Conservation (phyloP, 2,329 filamentous ascomycete genomes). For the Pestalotiopsis sp. region DNA sequence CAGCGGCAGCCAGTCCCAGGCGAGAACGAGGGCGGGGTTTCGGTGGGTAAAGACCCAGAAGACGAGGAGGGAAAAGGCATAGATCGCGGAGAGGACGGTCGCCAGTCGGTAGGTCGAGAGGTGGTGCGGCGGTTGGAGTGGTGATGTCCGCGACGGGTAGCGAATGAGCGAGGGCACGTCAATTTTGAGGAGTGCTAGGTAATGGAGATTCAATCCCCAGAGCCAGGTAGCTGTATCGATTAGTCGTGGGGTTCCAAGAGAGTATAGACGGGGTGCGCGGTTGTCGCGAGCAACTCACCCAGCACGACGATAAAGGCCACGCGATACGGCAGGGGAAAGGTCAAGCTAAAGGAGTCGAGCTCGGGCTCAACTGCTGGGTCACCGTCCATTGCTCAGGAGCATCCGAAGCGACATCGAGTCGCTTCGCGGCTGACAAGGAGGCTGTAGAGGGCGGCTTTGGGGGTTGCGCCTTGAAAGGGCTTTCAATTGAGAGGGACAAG, state of each 20-base stretch:
- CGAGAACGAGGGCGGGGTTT: conserved; percentile 68
- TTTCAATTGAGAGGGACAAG: neutral
- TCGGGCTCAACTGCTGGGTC: conserved; percentile 70
- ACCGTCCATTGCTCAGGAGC: conserved; percentile 62
- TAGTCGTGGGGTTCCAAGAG: conserved; percentile 12
- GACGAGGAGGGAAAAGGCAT: conserved; percentile 70
- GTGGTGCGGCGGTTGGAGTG: conserved; percentile 74
- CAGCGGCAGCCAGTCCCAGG: conserved; percentile 85
- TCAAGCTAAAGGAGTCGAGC: conserved; percentile 84
- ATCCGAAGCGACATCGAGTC: conserved; percentile 21
- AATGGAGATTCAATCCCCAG: conserved; percentile 91
- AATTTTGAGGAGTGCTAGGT: conserved; percentile 78
- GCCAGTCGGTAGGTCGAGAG: conserved; percentile 86
- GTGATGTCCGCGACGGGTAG: conserved; percentile 76
- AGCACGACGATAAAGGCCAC: conserved; percentile 84
- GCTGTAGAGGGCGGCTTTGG: neutral
- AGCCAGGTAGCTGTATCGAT: conserved; percentile 78
- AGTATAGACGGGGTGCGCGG: neutral
- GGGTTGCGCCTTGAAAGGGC: neutral
- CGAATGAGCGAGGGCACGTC: conserved; percentile 85
- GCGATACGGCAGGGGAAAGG: conserved; percentile 87
- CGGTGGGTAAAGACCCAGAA: conserved; percentile 85
- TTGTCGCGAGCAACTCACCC: conserved; percentile 55
- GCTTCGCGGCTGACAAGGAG: neutral
- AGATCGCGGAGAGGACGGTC: conserved; percentile 71